phyloP scores from a whole-genome alignment of 257 asterid species.

The Przewalskia tangutica region DNA sequence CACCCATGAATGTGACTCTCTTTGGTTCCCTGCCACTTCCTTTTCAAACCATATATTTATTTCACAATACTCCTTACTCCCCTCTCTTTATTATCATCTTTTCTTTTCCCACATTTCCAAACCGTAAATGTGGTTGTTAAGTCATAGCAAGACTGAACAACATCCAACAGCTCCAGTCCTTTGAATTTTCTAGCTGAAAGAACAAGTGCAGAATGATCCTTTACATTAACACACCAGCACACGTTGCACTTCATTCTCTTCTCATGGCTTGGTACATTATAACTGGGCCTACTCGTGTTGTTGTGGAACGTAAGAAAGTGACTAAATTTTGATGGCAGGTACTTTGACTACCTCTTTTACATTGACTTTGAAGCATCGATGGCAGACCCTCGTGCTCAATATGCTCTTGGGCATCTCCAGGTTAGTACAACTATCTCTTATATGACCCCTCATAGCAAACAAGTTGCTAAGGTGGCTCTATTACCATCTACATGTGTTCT shows the following conservation, averaged over 20 bases:
- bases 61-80: neutral
- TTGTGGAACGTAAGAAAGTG: slow-evolving; percentile 6
- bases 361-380: slow-evolving; percentile 92
- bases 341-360: slow-evolving; percentile 88
- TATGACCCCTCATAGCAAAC: neutral
- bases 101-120: neutral
- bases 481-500: neutral
- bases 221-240: neutral
- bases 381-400: slow-evolving; percentile 88
- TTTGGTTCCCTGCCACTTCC: neutral
- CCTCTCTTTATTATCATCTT: neutral
- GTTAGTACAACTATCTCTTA: slow-evolving; percentile 16
- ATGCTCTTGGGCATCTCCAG: slow-evolving; percentile 63
- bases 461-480: neutral
- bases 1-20: neutral
- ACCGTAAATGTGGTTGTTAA: neutral
- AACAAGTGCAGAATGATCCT: neutral
- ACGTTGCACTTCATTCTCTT: neutral
- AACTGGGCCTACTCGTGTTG: neutral
- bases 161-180: neutral
- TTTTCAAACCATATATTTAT: neutral
- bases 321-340: slow-evolving; percentile 41
- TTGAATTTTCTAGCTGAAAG: neutral
- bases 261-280: neutral
- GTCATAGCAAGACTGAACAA: neutral